A percentile compares a stretch with the other conserved stretches of the same genome.
Conservation (phyloP, 1,284 basidiomycete genomes). For the Malassezia sp. region DNA sequence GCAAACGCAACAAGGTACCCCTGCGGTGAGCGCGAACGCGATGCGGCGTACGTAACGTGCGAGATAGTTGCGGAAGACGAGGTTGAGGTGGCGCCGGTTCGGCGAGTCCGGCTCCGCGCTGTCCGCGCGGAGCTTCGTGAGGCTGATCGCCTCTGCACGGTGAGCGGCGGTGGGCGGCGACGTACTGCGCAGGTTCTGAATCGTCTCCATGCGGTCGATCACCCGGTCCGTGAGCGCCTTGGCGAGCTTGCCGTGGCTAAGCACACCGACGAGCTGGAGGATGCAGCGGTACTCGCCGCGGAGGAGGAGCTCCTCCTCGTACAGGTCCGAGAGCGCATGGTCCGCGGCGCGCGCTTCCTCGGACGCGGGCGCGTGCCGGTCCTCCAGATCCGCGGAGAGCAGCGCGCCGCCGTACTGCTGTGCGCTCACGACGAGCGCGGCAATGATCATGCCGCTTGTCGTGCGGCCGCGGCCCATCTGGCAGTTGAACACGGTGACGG, state of each 20-base stretch:
- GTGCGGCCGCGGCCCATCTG: slow-evolving; percentile 46
- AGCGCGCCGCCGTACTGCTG: slow-evolving; percentile 30
- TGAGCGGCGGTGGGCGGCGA: background rate
- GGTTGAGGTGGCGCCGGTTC: slow-evolving; percentile 27
- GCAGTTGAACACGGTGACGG: slow-evolving; percentile 40
- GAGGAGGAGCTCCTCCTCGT: slow-evolving; percentile 45
- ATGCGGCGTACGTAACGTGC: slow-evolving; percentile 54
- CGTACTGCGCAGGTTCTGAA: slow-evolving; percentile 39
- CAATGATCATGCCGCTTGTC: slow-evolving; percentile 45
- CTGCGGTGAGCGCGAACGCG: slow-evolving; percentile 1
- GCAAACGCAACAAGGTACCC: slow-evolving; percentile 83
- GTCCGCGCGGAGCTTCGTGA: slow-evolving; percentile 37
- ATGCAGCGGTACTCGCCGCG: slow-evolving; percentile 93
- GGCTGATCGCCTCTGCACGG: slow-evolving; percentile 32
- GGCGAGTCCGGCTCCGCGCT: slow-evolving; percentile 31
- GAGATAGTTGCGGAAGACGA: slow-evolving; percentile 40
- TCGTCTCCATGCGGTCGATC: slow-evolving; percentile 43
- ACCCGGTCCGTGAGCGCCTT: slow-evolving; percentile 70
- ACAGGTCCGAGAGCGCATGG: slow-evolving; percentile 20
- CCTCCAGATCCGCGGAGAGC: slow-evolving; percentile 1
- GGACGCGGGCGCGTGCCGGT: background rate
- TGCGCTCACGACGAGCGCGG: slow-evolving; percentile 37
- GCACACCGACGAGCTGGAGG: slow-evolving; percentile 77
- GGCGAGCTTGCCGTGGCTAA: slow-evolving; percentile 82
- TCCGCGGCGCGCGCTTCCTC: slow-evolving; percentile 14